Base-by-base conservation (phyloP, 176 grass and related monocot genomes). In the Raddia distichophylla region DNA sequence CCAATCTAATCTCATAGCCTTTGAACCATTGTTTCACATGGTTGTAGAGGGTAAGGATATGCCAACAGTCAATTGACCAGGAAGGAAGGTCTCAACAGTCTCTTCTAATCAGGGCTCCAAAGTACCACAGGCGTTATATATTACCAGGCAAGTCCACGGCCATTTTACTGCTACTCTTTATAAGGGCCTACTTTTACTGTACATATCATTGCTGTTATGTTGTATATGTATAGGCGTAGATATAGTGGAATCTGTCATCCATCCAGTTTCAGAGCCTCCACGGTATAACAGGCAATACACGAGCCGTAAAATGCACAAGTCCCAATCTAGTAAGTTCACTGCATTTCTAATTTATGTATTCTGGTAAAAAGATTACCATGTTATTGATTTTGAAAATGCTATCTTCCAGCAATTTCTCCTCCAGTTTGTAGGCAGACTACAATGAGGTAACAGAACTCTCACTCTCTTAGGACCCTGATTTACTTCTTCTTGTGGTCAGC, bases 81-180 rank as follows among this genome's bases (percentile, higher is more conserved):
- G 91, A 95, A 85, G 93, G 89, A 75, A 83, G 71, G 67, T 93
- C 85, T 63, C 93, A 99, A 75, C 93, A 99, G 71, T 90, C 97
- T 90, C 90, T 95, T 80, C 73, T 90, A 32, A 99, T 93, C 67
- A 68, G 74, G 80, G 74, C 85, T n/a, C 93, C 97, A 0, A 86
- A 90, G 74, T 93, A 93, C 80, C 89, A 99, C 77, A 95, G 87
- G 64, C 91, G 83, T 80, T 99, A 99, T 79, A 85, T 93, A 77
- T 75, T 99, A 60, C 91, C 89, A 88, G 97, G 97, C 37, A 93
- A 91, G 73, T 84, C 60, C 73, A 59, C 0, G 0, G 40, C 7
- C 48, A 18, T 67, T 78, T 17, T 64, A 3, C 69, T 67, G 2
- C 5, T 43, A 68, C n/a, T 67, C 67, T 65, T 60, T 16, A 10